Evolutionary conservation across 805 yeast species (phyloP).

Genomic region (Myxozyma vanderwaltii): DNA sequence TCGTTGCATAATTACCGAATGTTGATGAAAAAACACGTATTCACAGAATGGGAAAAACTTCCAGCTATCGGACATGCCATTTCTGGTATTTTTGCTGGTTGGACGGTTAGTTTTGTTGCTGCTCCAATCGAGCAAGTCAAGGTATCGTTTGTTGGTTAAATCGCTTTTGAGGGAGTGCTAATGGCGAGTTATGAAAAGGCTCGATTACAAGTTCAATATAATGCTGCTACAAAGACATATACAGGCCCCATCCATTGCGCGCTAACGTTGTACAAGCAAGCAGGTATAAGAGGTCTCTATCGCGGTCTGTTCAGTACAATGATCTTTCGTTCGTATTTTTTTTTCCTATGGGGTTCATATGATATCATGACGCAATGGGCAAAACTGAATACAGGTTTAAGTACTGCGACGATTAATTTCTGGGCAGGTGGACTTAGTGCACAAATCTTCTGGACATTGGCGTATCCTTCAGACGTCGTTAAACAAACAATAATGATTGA

Average conservation of each 20-base stretch:
- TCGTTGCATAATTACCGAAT: constrained; percentile 77
- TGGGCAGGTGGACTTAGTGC: constrained; percentile 93
- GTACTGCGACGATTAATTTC: constrained; percentile 73
- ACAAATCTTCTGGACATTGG: constrained; percentile 77
- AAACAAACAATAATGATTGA: constrained; percentile 85
- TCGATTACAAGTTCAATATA: constrained; percentile 85
- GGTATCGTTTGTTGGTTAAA: too few species aligned
- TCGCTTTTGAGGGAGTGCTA: too few species aligned
- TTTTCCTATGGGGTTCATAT: constrained; percentile 94
- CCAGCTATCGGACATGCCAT: constrained; percentile 74
- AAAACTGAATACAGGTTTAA: constrained; percentile 62
- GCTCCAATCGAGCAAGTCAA: constrained; percentile 91
- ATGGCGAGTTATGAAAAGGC: constrained; percentile 46
- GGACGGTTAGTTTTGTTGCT: constrained; percentile 93
- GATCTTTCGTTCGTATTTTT: constrained; percentile 82
- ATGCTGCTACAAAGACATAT: constrained; percentile 65
- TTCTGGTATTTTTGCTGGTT: constrained; percentile 79
- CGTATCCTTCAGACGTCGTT: constrained; percentile 86
- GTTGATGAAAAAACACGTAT: constrained; percentile 64
- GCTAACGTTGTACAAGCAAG: constrained; percentile 43
- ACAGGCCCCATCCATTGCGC: constrained; percentile 80
- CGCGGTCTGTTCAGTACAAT: constrained; percentile 83
- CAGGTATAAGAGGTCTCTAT: constrained; percentile 73
- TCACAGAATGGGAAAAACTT: constrained; percentile 58
- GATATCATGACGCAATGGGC: constrained; percentile 74